These are phyloP conservation scores for Tetrahymena malaccensis DNA, from an alignment of 73 alveolate species.

Conservation along the genomic window DNA sequence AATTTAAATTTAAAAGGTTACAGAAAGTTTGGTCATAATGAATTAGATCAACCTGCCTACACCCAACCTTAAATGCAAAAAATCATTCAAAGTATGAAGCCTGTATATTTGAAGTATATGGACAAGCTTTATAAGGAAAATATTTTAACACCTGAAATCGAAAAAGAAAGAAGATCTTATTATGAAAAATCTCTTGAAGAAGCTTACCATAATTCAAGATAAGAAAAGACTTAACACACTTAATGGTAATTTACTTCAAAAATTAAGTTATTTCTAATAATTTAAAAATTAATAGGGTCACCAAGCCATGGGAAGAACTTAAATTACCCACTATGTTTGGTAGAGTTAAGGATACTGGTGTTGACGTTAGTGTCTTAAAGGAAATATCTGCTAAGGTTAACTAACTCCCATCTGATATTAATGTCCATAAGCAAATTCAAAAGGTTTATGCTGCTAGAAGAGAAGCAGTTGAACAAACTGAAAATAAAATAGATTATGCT, in stretches of 20 bases:
- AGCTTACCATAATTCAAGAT: constrained; percentile 37
- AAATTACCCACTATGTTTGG: constrained; percentile 25
- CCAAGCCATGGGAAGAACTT: constrained; percentile 28
- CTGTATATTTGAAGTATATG: constrained; percentile 45
- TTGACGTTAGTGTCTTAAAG: constrained; percentile 9
- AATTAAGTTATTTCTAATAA: neutral
- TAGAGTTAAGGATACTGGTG: constrained; percentile 41
- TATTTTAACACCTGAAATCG: constrained; percentile 27
- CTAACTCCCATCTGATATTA: constrained; percentile 42
- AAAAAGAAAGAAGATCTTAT: constrained; percentile 29
- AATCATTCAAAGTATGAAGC: constrained; percentile 38
- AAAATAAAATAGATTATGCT: constrained; percentile 64
- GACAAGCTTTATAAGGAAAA: constrained; percentile 51
- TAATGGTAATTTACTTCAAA: neutral
- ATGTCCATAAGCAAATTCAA: constrained; percentile 55
- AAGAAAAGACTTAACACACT: neutral
- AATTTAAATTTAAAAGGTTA: neutral
- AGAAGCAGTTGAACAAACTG: constrained; percentile 34
- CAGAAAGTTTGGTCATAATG: constrained; percentile 80
- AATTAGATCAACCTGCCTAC: constrained; percentile 69
- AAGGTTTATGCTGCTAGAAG: constrained; percentile 59
- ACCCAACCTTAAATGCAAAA: constrained; percentile 75
- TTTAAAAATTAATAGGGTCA: neutral
- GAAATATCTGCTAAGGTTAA: constrained; percentile 58
- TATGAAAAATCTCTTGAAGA: constrained; percentile 45